These are phyloP conservation scores for Fraxinus platypoda DNA, from an alignment of 305 asterid species.

Conservation along the genomic window DNA sequence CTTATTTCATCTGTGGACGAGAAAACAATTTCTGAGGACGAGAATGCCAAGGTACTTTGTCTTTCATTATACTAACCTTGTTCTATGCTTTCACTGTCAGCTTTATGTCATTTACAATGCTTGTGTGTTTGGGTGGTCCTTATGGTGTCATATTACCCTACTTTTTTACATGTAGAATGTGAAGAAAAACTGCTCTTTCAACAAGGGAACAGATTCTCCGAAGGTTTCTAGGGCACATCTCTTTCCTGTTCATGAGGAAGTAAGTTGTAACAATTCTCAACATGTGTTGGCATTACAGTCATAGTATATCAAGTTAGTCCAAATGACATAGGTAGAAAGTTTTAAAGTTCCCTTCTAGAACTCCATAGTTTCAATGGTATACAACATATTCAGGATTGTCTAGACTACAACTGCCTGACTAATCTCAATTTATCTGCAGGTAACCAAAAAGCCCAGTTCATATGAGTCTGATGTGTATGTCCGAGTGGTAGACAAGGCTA, in stretches of 20 bases:
- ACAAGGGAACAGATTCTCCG: constrained; percentile 32
- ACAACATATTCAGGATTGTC: neutral
- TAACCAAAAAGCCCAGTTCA: constrained; percentile 24
- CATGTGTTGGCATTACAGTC: neutral
- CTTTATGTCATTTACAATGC: constrained; percentile 10
- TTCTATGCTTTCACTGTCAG: neutral
- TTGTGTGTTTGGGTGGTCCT: neutral
- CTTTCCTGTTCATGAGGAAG: constrained; percentile 61
- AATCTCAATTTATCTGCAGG: constrained; percentile 21
- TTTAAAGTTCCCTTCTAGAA: neutral
- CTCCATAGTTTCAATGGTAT: neutral
- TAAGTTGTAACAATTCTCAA: constrained; percentile 28
- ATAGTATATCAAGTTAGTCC: neutral
- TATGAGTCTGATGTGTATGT: constrained; percentile 30
- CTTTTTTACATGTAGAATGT: constrained; percentile 25
- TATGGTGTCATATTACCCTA: constrained; percentile 5
- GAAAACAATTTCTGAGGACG: constrained; percentile 72
- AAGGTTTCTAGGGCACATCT: constrained; percentile 38
- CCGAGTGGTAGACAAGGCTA: constrained; percentile 48
- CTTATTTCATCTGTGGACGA: constrained; percentile 48
- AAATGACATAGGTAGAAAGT: neutral
- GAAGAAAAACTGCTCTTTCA: constrained; percentile 52
- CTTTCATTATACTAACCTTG: neutral
- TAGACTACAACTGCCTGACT: neutral
- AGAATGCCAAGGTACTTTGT: constrained; percentile 47